These are phyloP conservation scores for Termitomyces sp. DNA, from an alignment of 768 basidiomycete species.

Conservation along the genomic window DNA sequence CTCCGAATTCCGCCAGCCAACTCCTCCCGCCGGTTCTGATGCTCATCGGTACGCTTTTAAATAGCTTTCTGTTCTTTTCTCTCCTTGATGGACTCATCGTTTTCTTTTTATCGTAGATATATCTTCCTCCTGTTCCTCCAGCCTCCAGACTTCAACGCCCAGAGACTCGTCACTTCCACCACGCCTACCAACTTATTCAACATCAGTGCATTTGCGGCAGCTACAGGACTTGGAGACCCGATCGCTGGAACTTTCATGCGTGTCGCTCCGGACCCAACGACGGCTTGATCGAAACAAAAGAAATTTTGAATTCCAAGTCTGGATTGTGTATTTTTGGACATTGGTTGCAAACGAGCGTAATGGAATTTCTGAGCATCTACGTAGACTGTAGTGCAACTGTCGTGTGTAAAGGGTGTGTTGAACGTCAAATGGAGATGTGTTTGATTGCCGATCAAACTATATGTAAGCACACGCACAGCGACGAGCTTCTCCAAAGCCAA, in stretches of 20 bases:
- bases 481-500: too few species aligned
- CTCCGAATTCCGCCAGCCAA: constrained; percentile 36
- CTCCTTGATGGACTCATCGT: not conserved
- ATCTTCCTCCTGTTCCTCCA: constrained; percentile 38
- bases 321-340: too few species aligned
- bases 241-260: constrained; percentile 48
- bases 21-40: constrained; percentile 40
- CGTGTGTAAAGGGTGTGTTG: too few species aligned
- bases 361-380: too few species aligned
- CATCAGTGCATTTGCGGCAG: constrained; percentile 12
- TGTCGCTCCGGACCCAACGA: constrained; percentile 29
- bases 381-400: too few species aligned
- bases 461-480: too few species aligned
- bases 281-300: too few species aligned
- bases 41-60: constrained; percentile 33
- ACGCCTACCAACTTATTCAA: constrained; percentile 36
- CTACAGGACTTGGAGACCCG: constrained; percentile 39
- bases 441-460: too few species aligned
- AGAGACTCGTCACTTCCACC: constrained; percentile 34
- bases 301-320: too few species aligned
- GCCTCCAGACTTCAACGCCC: constrained; percentile 33
- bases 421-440: too few species aligned
- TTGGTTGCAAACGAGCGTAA: too few species aligned
- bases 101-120: constrained; percentile 26
- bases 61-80: not conserved